Evolutionary conservation across 2,329 filamentous ascomycete genomes (phyloP).

Genomic region (Pezicula carpinea): DNA sequence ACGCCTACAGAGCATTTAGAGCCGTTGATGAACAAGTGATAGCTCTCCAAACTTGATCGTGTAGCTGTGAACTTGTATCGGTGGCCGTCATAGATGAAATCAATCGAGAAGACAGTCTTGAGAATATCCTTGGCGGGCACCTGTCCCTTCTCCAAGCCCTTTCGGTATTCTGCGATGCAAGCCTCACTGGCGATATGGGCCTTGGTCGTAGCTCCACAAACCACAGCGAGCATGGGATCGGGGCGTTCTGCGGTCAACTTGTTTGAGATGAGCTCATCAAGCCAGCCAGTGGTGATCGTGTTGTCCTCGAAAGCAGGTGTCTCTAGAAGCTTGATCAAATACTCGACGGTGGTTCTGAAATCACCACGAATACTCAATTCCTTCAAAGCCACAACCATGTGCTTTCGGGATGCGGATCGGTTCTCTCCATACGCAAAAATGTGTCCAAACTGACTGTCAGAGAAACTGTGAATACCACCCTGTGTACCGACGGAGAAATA

Average conservation of each 20-base stretch:
- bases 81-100: conserved; percentile 96
- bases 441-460: conserved; percentile 97
- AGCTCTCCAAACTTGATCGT: conserved; percentile 85
- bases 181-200: conserved; percentile 91
- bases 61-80: conserved; percentile 99
- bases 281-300: conserved; percentile 98
- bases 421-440: conserved; percentile 99
- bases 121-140: conserved; percentile 94
- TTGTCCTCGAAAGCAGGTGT: conserved; percentile 98
- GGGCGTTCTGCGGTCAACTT: conserved; percentile 94
- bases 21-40: conserved; percentile 97
- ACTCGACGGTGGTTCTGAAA: conserved; percentile 97
- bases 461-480: conserved; percentile 98
- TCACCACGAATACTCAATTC: conserved; percentile 99
- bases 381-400: conserved; percentile 98
- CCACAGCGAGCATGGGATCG: conserved; percentile 87
- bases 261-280: conserved; percentile 97
- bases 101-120: conserved; percentile 94
- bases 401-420: conserved; percentile 90
- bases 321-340: conserved; percentile 97
- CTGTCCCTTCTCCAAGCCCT: conserved; percentile 92
- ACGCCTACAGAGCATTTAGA: conserved; percentile 94
- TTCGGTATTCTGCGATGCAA: conserved; percentile 81
- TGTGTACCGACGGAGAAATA: conserved; percentile 98
- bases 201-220: conserved; percentile 92